Conservation (phyloP, 192 early-diverging fungal genomes). For the Dissophora globulifera region DNA sequence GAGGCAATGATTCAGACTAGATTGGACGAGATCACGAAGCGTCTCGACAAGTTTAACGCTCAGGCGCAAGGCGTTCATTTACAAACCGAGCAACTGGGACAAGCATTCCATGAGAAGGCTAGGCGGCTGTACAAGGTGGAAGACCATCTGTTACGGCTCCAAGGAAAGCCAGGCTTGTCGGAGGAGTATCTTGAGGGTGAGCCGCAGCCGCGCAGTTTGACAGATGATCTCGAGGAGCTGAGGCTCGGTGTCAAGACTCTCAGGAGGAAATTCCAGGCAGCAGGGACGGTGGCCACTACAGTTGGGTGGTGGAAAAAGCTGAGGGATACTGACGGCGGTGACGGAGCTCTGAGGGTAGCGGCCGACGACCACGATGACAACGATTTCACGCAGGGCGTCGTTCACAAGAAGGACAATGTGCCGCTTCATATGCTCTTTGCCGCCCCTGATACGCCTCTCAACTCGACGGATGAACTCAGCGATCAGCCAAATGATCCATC, state of each 20-base stretch:
- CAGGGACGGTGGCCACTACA: conserved; percentile 20
- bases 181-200: conserved; percentile 15
- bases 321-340: too few relatives aligned
- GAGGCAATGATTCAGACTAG: conserved; percentile 33
- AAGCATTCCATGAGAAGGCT: conserved; percentile 22
- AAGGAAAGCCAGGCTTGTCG: conserved; percentile 43
- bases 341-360: too few relatives aligned
- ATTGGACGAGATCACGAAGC: conserved; percentile 18
- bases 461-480: neutral
- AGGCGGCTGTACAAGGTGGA: conserved; percentile 37
- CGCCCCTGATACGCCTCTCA: neutral
- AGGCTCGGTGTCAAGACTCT: conserved; percentile 42
- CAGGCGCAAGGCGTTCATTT: conserved; percentile 23
- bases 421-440: conserved; percentile 15
- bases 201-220: conserved; percentile 13
- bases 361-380: too few relatives aligned
- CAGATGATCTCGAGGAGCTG: conserved; percentile 42
- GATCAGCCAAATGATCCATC: neutral
- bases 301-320: conserved; percentile 29
- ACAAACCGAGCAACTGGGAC: conserved; percentile 9
- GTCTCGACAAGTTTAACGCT: conserved; percentile 22
- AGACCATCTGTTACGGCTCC: conserved; percentile 34
- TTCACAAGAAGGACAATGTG: conserved; percentile 9
- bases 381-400: neutral
- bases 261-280: conserved; percentile 42